A percentile compares a stretch with the other conserved stretches of the same genome.
phyloP scores from a whole-genome alignment of 208 protist genomes.

The Trypanosoma vivax region DNA sequence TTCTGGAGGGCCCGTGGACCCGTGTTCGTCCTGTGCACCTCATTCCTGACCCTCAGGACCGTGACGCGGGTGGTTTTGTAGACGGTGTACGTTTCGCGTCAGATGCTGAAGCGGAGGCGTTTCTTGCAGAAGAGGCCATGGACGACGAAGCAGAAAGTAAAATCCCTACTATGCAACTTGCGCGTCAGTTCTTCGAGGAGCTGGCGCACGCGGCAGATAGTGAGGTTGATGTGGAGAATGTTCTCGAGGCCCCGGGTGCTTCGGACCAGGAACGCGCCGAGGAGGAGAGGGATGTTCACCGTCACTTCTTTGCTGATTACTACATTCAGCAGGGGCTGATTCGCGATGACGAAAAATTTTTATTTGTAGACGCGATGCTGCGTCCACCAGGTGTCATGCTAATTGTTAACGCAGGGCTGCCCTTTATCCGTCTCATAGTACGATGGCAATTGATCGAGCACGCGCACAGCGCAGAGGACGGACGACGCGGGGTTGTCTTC shows the following conservation, averaged over 20 bases:
- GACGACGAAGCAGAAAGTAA: slow-evolving; percentile 28
- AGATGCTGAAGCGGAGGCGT: slow-evolving; percentile 52
- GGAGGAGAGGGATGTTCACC: slow-evolving; percentile 49
- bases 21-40: slow-evolving; percentile 33
- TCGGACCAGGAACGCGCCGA: slow-evolving; percentile 50
- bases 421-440: slow-evolving; percentile 50
- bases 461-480: not conserved
- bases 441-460: slow-evolving; percentile 60
- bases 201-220: slow-evolving; percentile 46
- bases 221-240: slow-evolving; percentile 42
- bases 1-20: slow-evolving; percentile 49
- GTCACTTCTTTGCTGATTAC: slow-evolving; percentile 69
- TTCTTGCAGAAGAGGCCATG: slow-evolving; percentile 36
- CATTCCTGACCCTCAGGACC: slow-evolving; percentile 25
- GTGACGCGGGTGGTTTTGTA: slow-evolving; percentile 37
- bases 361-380: slow-evolving; percentile 56
- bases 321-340: slow-evolving; percentile 63
- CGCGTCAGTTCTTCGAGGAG: slow-evolving; percentile 58
- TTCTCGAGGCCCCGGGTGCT: slow-evolving; percentile 11
- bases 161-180: slow-evolving; percentile 42
- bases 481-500: slow-evolving; percentile 20
- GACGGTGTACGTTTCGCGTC: slow-evolving; percentile 38
- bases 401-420: slow-evolving; percentile 38
- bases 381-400: slow-evolving; percentile 39
- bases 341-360: slow-evolving; percentile 12